Evolutionary conservation across 768 basidiomycete species (phyloP), one percentile per base, ranked within the genome.

Genomic region (Leccinum ochraceum): DNA sequence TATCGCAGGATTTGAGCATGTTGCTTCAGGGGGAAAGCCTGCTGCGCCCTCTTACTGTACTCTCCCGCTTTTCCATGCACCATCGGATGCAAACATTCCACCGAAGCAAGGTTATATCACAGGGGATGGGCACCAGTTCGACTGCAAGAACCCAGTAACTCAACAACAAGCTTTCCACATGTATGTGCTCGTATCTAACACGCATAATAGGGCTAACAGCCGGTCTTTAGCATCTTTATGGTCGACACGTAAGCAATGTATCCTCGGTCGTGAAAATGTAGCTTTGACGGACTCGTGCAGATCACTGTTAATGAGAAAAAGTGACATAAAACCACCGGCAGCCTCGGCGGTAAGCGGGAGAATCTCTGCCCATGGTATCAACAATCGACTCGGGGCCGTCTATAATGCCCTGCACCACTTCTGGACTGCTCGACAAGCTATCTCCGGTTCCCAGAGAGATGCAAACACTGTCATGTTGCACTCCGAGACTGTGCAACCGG

Each of bases 371-470:
- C 13, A 36, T 48, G 55, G 55, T 22, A 20, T 46, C 55, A 71
- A 82, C 55, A 81, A 87, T 66, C 72, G 86, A n/a, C 75, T 85
- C 10, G 85, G 85, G 1, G 83, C 85, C 0, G 86, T 85, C 3
- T 81, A 80, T 32, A 77, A 83, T 4, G 77, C 85, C 1, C 62
- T 86, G 10, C 69, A 84, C 60, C 72, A 69, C 20, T 87, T 87
- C 65, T 87, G 83, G 84, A 63, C 70, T 1, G 78, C 86, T 3
- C 78, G 86, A 3, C 74, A 78, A 30, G 71, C 76, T 14, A 76
- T 52, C 51, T 52, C 51, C 5, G 51, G 51, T 52, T 32, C 17
- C 8, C 77, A 80, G 11, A 71, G 76, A 26, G 86, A 87, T 66
- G 75, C 86, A 2, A 86, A 87, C 60, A 85, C 80, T 6, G 69